phyloP scores from a whole-genome alignment of 1,284 basidiomycete species.

The Mycena citricolor region DNA sequence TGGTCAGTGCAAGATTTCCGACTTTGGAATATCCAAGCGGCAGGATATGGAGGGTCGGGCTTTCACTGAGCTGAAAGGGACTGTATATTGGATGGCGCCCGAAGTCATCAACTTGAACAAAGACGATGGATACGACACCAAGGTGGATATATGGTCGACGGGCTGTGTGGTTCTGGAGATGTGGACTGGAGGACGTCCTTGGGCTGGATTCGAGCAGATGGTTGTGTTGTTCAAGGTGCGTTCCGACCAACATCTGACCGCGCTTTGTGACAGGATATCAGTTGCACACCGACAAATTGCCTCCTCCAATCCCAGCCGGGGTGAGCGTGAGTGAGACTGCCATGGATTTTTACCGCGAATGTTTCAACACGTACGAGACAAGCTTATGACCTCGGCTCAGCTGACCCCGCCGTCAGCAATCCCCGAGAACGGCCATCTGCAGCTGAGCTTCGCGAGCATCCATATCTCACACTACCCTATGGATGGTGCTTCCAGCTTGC shows the following conservation, averaged over 20 bases:
- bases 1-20: conserved; percentile 78
- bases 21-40: conserved; percentile 75
- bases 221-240: conserved; percentile 41
- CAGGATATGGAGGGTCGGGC: conserved; percentile 54
- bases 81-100: conserved; percentile 82
- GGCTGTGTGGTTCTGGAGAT: conserved; percentile 82
- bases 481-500: conserved; percentile 63
- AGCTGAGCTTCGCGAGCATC: conserved; percentile 70
- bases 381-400: conserved; percentile 10
- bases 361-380: conserved; percentile 73
- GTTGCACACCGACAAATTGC: conserved; percentile 68
- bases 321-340: conserved; percentile 55
- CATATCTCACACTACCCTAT: conserved; percentile 67
- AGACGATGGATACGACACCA: conserved; percentile 63
- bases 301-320: conserved; percentile 83
- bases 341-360: conserved; percentile 77
- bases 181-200: conserved; percentile 74
- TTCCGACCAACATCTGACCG: not conserved
- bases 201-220: conserved; percentile 43
- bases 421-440: conserved; percentile 81
- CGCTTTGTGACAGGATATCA: conserved; percentile 29
- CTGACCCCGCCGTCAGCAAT: conserved; percentile 58
- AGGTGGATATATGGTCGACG: conserved; percentile 69
- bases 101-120: conserved; percentile 49
- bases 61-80: conserved; percentile 63